Base-by-base conservation (phyloP, 1,284 basidiomycete genomes). In the Pseudozyma thailandica region DNA sequence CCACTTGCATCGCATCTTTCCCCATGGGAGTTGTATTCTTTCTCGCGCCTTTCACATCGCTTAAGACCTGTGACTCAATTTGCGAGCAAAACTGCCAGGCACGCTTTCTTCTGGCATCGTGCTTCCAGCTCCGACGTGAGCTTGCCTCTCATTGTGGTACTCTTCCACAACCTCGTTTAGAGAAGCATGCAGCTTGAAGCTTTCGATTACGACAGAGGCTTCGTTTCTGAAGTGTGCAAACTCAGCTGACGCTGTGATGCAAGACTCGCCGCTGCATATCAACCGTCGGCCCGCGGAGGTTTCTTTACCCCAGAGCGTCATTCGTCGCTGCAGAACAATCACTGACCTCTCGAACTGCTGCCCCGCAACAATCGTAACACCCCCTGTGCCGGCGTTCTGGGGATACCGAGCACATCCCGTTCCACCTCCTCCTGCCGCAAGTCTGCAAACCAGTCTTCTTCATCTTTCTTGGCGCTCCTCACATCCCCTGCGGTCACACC, bases 231-330 rank as follows among this genome's bases (percentile, higher is more conserved):
- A n/a, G 33, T 41, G 8, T 23, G 13, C 20, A 3, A 41, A 41
- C 39, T 41, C 39, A 41, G 39, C 21, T 7, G 21, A 18, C 39
- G 18, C 20, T 4, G 8, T 20, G 4, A 8, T 18, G 9, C 4
- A 6, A 9, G 21, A 23, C 41, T 44, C 44, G 50, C 41, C 50
- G 41, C 41, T 52, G 30, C 30, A 52, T 12, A 5, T 15, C n/a
- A 16, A 35, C 50, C 23, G 41, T 23, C 50, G 50, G 50, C 50
- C 21, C 27, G 21, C 50, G 50, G 50, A 20, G 27, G 15, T 7
- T 27, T 46, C 5, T 5, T 16, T n/a, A 35, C 33, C 33, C 33
- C 13, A n/a, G n/a, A 35, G 33, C 15, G 6, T 12, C 8, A n/a
- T n/a, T n/a, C n/a, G n/a, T n/a, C n/a, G n/a, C n/a, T n/a, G n/a